A percentile compares a stretch with the other conserved stretches of the same genome.
phyloP scores from a whole-genome alignment of 345 rosid species.

The Melaleuca quinquenervia region DNA sequence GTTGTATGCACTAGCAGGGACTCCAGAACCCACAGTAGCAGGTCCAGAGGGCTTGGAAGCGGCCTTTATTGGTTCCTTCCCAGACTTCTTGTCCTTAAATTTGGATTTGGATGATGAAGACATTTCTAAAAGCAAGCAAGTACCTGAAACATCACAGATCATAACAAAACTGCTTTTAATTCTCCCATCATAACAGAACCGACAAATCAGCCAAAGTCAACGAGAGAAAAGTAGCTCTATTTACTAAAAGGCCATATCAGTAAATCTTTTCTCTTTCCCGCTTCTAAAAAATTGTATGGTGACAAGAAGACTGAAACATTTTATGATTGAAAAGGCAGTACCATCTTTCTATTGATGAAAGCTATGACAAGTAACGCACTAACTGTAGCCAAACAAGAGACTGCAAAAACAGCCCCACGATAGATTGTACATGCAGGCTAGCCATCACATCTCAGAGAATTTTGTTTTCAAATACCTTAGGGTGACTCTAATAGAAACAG shows the following conservation, averaged over 20 bases:
- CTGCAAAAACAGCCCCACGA: not conserved
- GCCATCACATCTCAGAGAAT: not conserved
- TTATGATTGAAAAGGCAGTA: not conserved
- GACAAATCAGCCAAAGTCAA: not conserved
- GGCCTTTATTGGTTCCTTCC: constrained; percentile 62
- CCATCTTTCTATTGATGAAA: not conserved
- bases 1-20: constrained; percentile 65
- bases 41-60: constrained; percentile 41
- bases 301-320: not conserved
- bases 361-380: not conserved
- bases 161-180: not conserved
- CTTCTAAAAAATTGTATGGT: not conserved
- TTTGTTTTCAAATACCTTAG: not conserved
- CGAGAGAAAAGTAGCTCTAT: not conserved
- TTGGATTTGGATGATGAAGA: constrained; percentile 57
- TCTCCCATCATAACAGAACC: not conserved
- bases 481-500: not conserved
- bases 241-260: not conserved
- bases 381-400: not conserved
- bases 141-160: not conserved
- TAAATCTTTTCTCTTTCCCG: not conserved
- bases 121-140: constrained; percentile 19
- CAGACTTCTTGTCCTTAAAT: constrained; percentile 65
- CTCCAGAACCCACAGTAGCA: constrained; percentile 32
- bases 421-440: not conserved